Evolutionary conservation across 2,329 filamentous ascomycete species (phyloP), one percentile per base, ranked within the genome.

Genomic region (Aspergillus brasiliensis): DNA sequence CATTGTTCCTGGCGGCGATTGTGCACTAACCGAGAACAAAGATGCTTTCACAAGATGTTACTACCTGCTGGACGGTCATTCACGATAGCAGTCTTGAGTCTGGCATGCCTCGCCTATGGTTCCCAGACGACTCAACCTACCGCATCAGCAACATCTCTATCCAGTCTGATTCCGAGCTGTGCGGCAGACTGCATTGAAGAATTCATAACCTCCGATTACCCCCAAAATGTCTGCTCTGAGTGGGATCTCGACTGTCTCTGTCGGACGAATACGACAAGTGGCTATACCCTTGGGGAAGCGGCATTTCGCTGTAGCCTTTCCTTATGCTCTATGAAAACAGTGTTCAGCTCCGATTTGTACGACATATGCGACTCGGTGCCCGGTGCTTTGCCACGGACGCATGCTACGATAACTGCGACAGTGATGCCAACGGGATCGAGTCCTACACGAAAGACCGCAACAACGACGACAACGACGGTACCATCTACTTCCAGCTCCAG

Each of bases 241-340:
- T 79, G 82, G 10, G 81, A 87, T 25, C 72, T 91, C 65, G 76
- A 81, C 67, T 91, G 88, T 65, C 79, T 92, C 6, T 92, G 90
- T 72, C 81, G 82, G 38, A 80, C 81, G 59, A 79, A 80, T 34
- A 88, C 88, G 8, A 75, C 73, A 11, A 83, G 83, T 28, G 88
- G 86, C 8, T 88, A 87, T 67, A 91, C 90, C 1, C 69, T 91
- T 51, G 89, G 88, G n/a, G 90, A 92, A 75, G 89, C 83, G 10
- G 88, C 86, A 4, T 75, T 91, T 62, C 84, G 88, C 69, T 92
- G 90, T 72, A 82, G 90, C 34, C 78, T 84, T 8, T 84, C 84
- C 2, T 76, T 75, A 13, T 92, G 90, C 72, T 72, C 77, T 4
- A 76, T 78, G 3, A 68, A 75, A 10, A 81, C 84, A 53, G 71